Evolutionary conservation across 176 grass and related monocot genomes (phyloP).

Genomic region (Oryza punctata): DNA sequence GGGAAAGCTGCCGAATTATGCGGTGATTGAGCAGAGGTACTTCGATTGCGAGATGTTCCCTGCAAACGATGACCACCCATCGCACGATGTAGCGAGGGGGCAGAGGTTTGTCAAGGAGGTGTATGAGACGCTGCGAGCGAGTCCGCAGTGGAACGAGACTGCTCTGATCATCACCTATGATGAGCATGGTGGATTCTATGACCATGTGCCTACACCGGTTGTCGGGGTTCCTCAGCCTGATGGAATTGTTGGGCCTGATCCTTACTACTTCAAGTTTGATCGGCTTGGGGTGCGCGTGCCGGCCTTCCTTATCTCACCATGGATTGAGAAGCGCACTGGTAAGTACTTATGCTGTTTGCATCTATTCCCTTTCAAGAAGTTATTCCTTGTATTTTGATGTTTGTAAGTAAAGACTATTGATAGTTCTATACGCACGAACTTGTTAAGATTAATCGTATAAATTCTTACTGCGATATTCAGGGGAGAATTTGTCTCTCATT

Average conservation of each 20-base stretch:
- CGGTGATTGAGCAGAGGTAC: slow-evolving; percentile 86
- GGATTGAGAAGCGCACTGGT: slow-evolving; percentile 82
- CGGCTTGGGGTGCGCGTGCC: slow-evolving; percentile 83
- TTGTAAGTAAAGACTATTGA: not conserved
- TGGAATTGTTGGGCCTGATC: slow-evolving; percentile 87
- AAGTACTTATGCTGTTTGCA: not conserved
- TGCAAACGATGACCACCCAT: slow-evolving; percentile 86
- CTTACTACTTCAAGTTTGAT: slow-evolving; percentile 96
- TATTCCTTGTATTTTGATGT: not conserved
- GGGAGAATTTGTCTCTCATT: not conserved
- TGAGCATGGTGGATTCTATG: slow-evolving; percentile 95
- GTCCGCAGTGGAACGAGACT: slow-evolving; percentile 91
- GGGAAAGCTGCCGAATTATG: slow-evolving; percentile 83
- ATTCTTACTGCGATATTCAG: not conserved
- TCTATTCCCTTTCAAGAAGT: not conserved
- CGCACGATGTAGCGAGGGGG: slow-evolving; percentile 76
- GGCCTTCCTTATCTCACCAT: slow-evolving; percentile 74
- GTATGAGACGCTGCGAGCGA: slow-evolving; percentile 81
- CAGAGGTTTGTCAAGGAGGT: slow-evolving; percentile 90
- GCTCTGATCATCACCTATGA: slow-evolving; percentile 85
- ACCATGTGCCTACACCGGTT: slow-evolving; percentile 87
- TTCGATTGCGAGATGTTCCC: slow-evolving; percentile 78
- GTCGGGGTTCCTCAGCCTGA: slow-evolving; percentile 76
- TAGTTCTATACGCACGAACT: no score
- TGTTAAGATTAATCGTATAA: not conserved